Conservation (phyloP, 176 grass and related monocot species). For the Zizania latifolia region DNA sequence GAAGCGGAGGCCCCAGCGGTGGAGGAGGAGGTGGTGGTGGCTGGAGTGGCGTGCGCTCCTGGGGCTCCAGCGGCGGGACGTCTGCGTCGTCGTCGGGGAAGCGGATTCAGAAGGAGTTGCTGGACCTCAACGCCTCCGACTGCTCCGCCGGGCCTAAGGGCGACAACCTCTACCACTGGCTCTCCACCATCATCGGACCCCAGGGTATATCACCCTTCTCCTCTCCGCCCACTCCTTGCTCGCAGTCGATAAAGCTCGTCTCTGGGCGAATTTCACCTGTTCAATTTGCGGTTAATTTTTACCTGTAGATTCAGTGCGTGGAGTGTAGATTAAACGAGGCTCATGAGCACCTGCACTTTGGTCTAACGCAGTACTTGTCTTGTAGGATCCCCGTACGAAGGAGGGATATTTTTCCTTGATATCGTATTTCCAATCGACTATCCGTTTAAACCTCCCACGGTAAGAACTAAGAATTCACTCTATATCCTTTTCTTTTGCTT, state of each 20-base stretch:
- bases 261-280: neutral
- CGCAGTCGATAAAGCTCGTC: neutral
- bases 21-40: slow-evolving; percentile 8
- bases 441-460: slow-evolving; percentile 75
- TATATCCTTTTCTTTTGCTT: neutral
- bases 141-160: slow-evolving; percentile 77
- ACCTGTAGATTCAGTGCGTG: neutral
- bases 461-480: slow-evolving; percentile 34
- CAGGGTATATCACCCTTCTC: slow-evolving; percentile 24
- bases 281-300: neutral
- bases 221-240: neutral
- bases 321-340: neutral
- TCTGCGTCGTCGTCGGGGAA: slow-evolving; percentile 71
- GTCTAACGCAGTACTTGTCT: neutral
- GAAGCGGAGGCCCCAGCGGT: neutral
- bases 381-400: slow-evolving; percentile 81
- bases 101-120: slow-evolving; percentile 86
- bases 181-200: slow-evolving; percentile 86
- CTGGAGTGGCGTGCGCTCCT: slow-evolving; percentile 36
- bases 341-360: neutral
- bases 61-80: slow-evolving; percentile 54
- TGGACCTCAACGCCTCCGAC: slow-evolving; percentile 63
- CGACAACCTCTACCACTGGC: slow-evolving; percentile 88
- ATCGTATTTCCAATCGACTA: slow-evolving; percentile 79
- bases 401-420: slow-evolving; percentile 92